Conservation (phyloP, 2,329 filamentous ascomycete species). For the Dothistroma septosporum region DNA sequence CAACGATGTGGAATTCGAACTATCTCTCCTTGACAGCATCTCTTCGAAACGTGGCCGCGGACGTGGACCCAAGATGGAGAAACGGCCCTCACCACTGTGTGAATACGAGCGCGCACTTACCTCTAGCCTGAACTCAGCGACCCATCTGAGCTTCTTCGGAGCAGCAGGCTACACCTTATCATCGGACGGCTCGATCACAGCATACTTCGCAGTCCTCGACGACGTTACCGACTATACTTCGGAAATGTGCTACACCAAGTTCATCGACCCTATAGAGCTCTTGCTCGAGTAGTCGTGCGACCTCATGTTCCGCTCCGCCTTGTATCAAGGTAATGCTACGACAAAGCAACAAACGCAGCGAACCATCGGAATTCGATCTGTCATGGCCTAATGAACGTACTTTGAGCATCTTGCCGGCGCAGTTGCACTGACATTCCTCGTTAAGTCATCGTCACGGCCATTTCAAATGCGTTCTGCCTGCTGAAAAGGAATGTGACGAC, state of each 20-base stretch:
- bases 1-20: not conserved
- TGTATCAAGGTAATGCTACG: conserved; percentile 15
- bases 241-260: conserved; percentile 13
- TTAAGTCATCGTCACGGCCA: conserved; percentile 8
- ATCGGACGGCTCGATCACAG: conserved; percentile 7
- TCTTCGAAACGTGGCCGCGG: not conserved
- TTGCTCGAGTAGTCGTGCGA: conserved; percentile 15
- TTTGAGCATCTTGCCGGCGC: conserved; percentile 11
- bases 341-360: conserved; percentile 6
- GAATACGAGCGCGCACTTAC: conserved; percentile 15
- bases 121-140: conserved; percentile 13
- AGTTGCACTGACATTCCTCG: conserved; percentile 12
- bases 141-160: conserved; percentile 11
- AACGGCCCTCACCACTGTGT: conserved; percentile 10
- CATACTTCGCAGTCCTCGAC: conserved; percentile 14
- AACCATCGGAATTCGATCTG: conserved; percentile 5
- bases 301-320: conserved; percentile 18
- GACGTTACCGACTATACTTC: conserved; percentile 8
- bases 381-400: conserved; percentile 12
- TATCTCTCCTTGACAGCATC: not conserved
- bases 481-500: conserved; percentile 15
- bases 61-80: not conserved
- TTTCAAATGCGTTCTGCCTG: conserved; percentile 15
- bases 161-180: conserved; percentile 15
- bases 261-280: conserved; percentile 12